A percentile compares a stretch with the other conserved stretches of the same genome.
Evolutionary conservation across 1,284 basidiomycete species (phyloP).

Genomic region (Cryptococcus hybrid): DNA sequence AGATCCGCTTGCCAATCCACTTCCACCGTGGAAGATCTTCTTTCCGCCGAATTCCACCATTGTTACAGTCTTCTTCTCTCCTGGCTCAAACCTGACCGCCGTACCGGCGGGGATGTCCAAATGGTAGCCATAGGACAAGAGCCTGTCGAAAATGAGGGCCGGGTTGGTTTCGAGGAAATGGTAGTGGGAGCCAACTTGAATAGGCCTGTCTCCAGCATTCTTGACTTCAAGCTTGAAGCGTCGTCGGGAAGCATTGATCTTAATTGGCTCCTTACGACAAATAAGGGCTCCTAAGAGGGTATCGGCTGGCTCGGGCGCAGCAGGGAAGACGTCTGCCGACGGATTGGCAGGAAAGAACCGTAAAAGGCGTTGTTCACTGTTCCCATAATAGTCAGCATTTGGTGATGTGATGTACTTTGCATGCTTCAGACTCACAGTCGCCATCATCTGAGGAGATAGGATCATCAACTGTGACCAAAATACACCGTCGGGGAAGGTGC

Average conservation of each 20-base stretch:
- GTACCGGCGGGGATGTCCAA: conserved; percentile 91
- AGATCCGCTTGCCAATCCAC: conserved; percentile 65
- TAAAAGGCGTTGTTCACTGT: conserved; percentile 74
- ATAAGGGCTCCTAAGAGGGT: conserved; percentile 73
- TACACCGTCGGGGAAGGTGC: conserved; percentile 85
- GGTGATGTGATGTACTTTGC: background rate
- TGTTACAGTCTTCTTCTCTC: conserved; percentile 78
- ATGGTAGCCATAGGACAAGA: conserved; percentile 69
- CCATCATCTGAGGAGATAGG: conserved; percentile 84
- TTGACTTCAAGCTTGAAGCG: conserved; percentile 74
- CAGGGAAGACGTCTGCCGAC: conserved; percentile 62
- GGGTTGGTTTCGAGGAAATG: conserved; percentile 90
- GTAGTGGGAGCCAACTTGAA: conserved; percentile 95
- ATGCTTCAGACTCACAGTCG: conserved; percentile 51
- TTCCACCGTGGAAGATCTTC: conserved; percentile 75
- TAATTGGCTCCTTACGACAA: conserved; percentile 64
- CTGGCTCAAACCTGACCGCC: conserved; percentile 95
- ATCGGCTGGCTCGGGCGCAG: conserved; percentile 53
- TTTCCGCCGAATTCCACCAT: conserved; percentile 77
- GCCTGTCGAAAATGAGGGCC: conserved; percentile 77
- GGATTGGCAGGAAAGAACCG: conserved; percentile 86
- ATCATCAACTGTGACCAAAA: conserved; percentile 94
- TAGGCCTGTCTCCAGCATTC: conserved; percentile 91
- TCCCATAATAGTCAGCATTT: background rate
- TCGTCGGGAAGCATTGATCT: conserved; percentile 70